These are phyloP conservation scores for Leccinum longicurvipes DNA, from an alignment of 768 basidiomycete species.

Conservation along the genomic window DNA sequence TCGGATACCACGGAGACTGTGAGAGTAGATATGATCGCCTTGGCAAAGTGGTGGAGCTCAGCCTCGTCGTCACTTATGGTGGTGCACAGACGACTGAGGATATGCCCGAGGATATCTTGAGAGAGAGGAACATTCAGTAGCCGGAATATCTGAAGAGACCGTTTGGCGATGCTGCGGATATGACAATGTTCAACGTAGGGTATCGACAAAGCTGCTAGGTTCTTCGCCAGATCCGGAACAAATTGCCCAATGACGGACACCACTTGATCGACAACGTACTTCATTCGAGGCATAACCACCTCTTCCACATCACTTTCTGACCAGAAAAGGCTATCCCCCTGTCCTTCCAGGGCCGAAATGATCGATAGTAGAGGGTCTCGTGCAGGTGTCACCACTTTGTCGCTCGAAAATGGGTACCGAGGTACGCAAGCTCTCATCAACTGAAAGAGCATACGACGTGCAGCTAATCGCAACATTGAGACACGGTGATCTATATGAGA, in stretches of 20 bases:
- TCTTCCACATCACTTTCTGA: slow-evolving; percentile 60
- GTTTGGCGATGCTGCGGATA: slow-evolving; percentile 79
- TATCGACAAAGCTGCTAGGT: slow-evolving; percentile 79
- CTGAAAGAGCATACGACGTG: slow-evolving; percentile 81
- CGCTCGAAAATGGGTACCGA: slow-evolving; percentile 69
- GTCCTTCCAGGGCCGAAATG: slow-evolving; percentile 54
- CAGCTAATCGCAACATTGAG: slow-evolving; percentile 63
- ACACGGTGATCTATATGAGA: slow-evolving; percentile 79
- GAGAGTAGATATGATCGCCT: slow-evolving; percentile 78
- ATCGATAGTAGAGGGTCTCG: slow-evolving; percentile 48
- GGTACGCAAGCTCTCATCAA: slow-evolving; percentile 78
- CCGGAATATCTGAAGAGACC: slow-evolving; percentile 89
- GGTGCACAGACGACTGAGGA: slow-evolving; percentile 80
- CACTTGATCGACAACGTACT: slow-evolving; percentile 60
- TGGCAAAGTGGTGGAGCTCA: slow-evolving; percentile 78
- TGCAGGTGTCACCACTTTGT: slow-evolving; percentile 48
- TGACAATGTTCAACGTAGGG: slow-evolving; percentile 86
- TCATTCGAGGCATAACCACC: slow-evolving; percentile 65
- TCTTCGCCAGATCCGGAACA: slow-evolving; percentile 62
- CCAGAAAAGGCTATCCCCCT: slow-evolving; percentile 63
- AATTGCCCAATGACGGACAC: slow-evolving; percentile 67
- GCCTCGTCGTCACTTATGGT: slow-evolving; percentile 75
- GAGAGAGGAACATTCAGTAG: slow-evolving; percentile 71
- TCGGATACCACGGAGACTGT: slow-evolving; percentile 53
- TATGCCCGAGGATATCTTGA: slow-evolving; percentile 67